Evolutionary conservation across 176 grass and related monocot genomes (phyloP), one percentile per base, ranked within the genome.

Genomic region (Eremochloa ophiuroides): DNA sequence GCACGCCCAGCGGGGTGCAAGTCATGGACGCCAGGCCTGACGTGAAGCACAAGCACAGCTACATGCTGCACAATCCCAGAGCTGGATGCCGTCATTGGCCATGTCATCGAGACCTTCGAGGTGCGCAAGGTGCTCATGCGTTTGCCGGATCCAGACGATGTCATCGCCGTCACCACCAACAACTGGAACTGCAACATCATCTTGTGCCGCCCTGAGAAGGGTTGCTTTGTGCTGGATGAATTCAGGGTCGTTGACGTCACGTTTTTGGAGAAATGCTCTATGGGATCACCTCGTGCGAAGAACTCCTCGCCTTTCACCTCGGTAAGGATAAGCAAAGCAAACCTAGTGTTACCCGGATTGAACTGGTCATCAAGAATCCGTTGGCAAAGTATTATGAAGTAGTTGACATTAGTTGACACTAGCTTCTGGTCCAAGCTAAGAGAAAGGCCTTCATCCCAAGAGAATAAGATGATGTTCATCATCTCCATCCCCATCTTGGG

Each of bases 201-300:
- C 38, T 2, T 69, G 0, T 43, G 37, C 1, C 34, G 34, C 66
- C 2, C 5, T 38, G 8, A 33, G 0, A 59, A 59, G 22, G 33
- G 73, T 4, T 2, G 0, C 0, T 18, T 1, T 4, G 72, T 56
- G 11, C 8, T 8, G 0, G 6, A 1, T 9, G 0, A 23, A 6
- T 4, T 2, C 1, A 12, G 22, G 0, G 3, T 61, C 2, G 0
- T 61, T 1, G 53, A 76, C 0, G 55, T 18, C 1, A 35, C 4
- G 3, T 76, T 76, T 35, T 10, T 2, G 23, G 74, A 11, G n/a
- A n/a, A n/a, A 38, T 1, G n/a, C 55, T 76, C 3, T 61, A 76
- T 5, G 74, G 55, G 3, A 41, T 62, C 35, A 76, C 33, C 7
- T 1, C 3, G 0, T 53, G 23, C 0, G 74, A 76, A 6, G 51